phyloP scores from a whole-genome alignment of 352 stramenopile species.

The Phytopythium vexans region DNA sequence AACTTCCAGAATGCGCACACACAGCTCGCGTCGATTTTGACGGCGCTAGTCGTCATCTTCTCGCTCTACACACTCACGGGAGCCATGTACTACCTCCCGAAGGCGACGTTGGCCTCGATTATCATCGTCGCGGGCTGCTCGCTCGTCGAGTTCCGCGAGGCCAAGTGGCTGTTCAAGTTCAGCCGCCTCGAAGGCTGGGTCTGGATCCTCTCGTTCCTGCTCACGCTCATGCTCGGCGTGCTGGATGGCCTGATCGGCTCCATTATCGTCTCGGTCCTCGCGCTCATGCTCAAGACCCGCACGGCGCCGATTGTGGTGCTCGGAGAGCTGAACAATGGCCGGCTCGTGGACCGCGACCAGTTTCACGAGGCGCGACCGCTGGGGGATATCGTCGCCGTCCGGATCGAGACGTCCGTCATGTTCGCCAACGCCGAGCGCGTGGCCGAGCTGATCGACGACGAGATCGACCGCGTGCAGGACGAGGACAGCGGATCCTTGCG shows the following conservation, averaged over 20 bases:
- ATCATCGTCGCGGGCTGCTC: slow-evolving; percentile 89
- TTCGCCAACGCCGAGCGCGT: slow-evolving; percentile 61
- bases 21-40: slow-evolving; percentile 81
- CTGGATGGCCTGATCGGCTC: slow-evolving; percentile 44
- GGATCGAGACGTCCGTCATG: slow-evolving; percentile 52
- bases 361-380: slow-evolving; percentile 19
- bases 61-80: slow-evolving; percentile 81
- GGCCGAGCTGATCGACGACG: slow-evolving; percentile 29
- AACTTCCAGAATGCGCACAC: slow-evolving; percentile 85
- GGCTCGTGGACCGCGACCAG: slow-evolving; percentile 28
- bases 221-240: slow-evolving; percentile 46
- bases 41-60: slow-evolving; percentile 74
- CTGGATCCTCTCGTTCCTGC: slow-evolving; percentile 45
- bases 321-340: slow-evolving; percentile 32
- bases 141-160: slow-evolving; percentile 86
- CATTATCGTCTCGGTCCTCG: slow-evolving; percentile 51
- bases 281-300: slow-evolving; percentile 58
- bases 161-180: slow-evolving; percentile 73
- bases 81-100: slow-evolving; percentile 83
- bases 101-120: slow-evolving; percentile 72
- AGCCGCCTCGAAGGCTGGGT: slow-evolving; percentile 57
- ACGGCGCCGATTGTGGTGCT: slow-evolving; percentile 31
- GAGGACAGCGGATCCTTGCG: slow-evolving; percentile 13
- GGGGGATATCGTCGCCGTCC: slow-evolving; percentile 30
- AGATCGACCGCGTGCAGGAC: slow-evolving; percentile 22